Conservation (phyloP, 352 stramenopile species). For the Globisporangium heterothallicum region DNA sequence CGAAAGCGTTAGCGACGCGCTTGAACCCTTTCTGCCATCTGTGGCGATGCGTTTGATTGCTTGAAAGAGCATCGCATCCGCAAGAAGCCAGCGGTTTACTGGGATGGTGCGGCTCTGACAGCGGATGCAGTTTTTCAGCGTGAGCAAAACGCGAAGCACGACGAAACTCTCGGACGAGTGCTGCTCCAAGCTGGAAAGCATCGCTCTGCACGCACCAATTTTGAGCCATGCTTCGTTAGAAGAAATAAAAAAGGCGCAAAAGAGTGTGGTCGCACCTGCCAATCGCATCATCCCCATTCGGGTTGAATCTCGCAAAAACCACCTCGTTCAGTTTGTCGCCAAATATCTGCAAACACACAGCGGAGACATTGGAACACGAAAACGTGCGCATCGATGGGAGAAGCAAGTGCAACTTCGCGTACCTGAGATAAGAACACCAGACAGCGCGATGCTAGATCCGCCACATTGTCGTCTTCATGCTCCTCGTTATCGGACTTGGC, state of each 20-base stretch:
- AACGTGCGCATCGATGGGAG: no score
- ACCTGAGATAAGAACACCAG: slow-evolving; percentile 64
- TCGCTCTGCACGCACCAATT: slow-evolving; percentile 10
- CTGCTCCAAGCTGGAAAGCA: slow-evolving; percentile 25
- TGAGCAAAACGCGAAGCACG: slow-evolving; percentile 44
- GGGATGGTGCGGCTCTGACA: slow-evolving; percentile 27
- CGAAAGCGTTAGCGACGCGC: neutral
- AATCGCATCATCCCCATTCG: slow-evolving; percentile 10
- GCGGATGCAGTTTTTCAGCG: slow-evolving; percentile 52
- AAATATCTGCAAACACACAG: slow-evolving; percentile 41
- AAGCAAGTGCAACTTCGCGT: no score
- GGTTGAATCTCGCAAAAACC: slow-evolving; percentile 27
- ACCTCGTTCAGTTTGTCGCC: slow-evolving; percentile 46
- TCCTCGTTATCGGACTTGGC: neutral
- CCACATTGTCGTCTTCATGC: slow-evolving; percentile 17
- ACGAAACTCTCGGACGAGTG: slow-evolving; percentile 18
- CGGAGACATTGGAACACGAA: no score
- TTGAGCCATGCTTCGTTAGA: neutral
- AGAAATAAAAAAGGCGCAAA: neutral
- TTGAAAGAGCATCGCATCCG: slow-evolving; percentile 18
- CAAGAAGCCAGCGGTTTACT: slow-evolving; percentile 27
- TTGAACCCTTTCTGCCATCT: neutral
- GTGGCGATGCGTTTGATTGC: slow-evolving; percentile 18
- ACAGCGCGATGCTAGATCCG: slow-evolving; percentile 45
- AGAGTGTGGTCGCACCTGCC: slow-evolving; percentile 17